Conservation (phyloP, 1,284 basidiomycete species). For the Cryptococcus neoformans region DNA sequence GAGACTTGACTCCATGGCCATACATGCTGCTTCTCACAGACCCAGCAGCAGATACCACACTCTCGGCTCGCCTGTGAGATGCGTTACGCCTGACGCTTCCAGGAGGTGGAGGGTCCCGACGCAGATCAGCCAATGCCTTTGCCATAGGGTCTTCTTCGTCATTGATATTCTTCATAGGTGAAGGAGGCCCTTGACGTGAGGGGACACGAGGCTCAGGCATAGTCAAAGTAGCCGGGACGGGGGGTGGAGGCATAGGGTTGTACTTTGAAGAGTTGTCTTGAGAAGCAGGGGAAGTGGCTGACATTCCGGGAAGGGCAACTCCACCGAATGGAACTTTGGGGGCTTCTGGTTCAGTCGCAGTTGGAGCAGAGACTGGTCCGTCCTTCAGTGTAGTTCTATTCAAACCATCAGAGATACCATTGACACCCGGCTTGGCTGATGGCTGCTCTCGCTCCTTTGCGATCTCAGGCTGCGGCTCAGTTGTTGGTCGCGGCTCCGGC, state of each 20-base stretch:
- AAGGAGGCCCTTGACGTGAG: slow-evolving; percentile 31
- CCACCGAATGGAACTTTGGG: slow-evolving; percentile 39
- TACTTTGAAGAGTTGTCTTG: slow-evolving; percentile 12
- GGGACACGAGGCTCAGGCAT: slow-evolving; percentile 38
- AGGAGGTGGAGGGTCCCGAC: slow-evolving; percentile 46
- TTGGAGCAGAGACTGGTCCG: slow-evolving; percentile 8
- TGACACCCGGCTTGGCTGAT: slow-evolving; percentile 2
- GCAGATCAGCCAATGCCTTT: slow-evolving; percentile 61
- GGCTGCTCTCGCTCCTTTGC: neutral
- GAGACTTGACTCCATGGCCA: slow-evolving; percentile 20
- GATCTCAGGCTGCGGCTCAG: neutral
- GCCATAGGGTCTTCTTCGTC: slow-evolving; percentile 69
- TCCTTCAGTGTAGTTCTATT: slow-evolving; percentile 16
- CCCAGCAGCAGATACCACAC: slow-evolving; percentile 27
- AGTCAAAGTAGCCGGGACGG: slow-evolving; percentile 26
- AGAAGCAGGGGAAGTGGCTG: neutral
- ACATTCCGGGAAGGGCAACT: slow-evolving; percentile 45
- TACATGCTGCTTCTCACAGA: slow-evolving; percentile 20
- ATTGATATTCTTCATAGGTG: slow-evolving; percentile 39
- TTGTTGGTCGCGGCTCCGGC: slow-evolving; percentile 5
- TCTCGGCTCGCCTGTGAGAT: slow-evolving; percentile 43
- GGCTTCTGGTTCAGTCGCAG: slow-evolving; percentile 6
- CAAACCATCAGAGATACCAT: slow-evolving; percentile 17
- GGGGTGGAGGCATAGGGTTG: slow-evolving; percentile 22
- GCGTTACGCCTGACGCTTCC: slow-evolving; percentile 40